These are phyloP conservation scores for Zygoascus meyerae DNA, from an alignment of 1,139 yeast genomes.

Conservation along the genomic window DNA sequence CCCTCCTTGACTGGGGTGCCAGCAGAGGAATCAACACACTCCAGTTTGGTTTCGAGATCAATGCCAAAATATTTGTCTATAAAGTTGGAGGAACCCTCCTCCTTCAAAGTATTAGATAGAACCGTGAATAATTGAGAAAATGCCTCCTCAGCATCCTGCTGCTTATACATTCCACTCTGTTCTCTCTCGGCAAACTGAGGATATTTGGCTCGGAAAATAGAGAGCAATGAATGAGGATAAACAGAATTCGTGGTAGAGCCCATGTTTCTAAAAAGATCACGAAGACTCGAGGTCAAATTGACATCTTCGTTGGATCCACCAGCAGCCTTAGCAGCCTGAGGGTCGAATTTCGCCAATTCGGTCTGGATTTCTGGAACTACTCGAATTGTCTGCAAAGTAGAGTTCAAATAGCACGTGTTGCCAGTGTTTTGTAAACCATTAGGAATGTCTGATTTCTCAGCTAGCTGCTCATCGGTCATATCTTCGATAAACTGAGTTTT, in stretches of 20 bases:
- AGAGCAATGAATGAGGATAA: slow-evolving; percentile 58
- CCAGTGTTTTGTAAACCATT: slow-evolving; percentile 85
- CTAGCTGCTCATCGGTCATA: slow-evolving; percentile 44
- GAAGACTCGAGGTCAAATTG: slow-evolving; percentile 26
- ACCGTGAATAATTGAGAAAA: slow-evolving; percentile 68
- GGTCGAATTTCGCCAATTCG: slow-evolving; percentile 26
- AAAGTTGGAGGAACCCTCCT: slow-evolving; percentile 24
- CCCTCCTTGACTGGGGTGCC: slow-evolving; percentile 47
- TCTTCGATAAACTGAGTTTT: slow-evolving; percentile 67
- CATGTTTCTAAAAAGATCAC: slow-evolving; percentile 33
- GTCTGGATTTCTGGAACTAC: slow-evolving; percentile 54
- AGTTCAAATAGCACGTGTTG: slow-evolving; percentile 90
- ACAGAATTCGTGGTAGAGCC: slow-evolving; percentile 28
- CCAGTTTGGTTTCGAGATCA: slow-evolving; percentile 55
- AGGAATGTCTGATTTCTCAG: slow-evolving; percentile 41
- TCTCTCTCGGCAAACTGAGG: slow-evolving; percentile 85
- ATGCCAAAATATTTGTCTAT: slow-evolving; percentile 59
- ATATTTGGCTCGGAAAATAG: slow-evolving; percentile 40
- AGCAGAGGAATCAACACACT: slow-evolving; percentile 47
- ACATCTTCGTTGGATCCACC: slow-evolving; percentile 15
- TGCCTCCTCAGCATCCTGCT: slow-evolving; percentile 98
- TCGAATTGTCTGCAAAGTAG: slow-evolving; percentile 76
- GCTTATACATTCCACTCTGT: slow-evolving; percentile 68
- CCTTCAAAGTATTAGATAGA: slow-evolving; percentile 35
- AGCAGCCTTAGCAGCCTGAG: slow-evolving; percentile 1